These are phyloP conservation scores for Sutorius eximius DNA, from an alignment of 1,284 basidiomycete genomes.

Conservation along the genomic window DNA sequence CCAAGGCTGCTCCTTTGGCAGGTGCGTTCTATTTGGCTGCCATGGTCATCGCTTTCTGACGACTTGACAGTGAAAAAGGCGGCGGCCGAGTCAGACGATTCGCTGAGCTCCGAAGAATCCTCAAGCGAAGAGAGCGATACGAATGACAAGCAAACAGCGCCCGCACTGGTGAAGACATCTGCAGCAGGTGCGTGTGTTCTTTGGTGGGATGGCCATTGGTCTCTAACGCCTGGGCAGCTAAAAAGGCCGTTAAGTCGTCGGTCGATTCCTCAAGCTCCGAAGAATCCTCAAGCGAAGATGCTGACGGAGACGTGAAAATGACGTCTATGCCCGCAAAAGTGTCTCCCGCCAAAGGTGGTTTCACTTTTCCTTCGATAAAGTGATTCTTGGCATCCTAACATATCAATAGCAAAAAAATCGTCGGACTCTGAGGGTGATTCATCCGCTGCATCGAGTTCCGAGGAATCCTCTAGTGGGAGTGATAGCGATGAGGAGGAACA, in stretches of 20 bases:
- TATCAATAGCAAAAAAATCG: neutral
- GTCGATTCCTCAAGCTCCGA: constrained; percentile 18
- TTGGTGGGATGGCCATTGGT: accelerated
- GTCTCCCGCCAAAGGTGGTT: constrained; percentile 2
- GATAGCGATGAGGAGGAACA: constrained; percentile 30
- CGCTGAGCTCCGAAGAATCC: constrained; percentile 15
- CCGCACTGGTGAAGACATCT: neutral
- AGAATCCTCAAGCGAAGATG: constrained; percentile 18
- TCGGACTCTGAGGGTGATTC: constrained; percentile 2
- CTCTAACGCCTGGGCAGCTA: constrained; percentile 1
- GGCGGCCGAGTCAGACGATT: neutral
- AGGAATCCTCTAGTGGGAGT: constrained; percentile 19
- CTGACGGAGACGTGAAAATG: constrained; percentile 3
- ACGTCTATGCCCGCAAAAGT: neutral
- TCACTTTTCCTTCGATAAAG: neutral
- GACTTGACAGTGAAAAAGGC: neutral
- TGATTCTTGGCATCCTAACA: neutral
- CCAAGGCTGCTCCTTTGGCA: neutral
- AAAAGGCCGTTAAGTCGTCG: constrained; percentile 1
- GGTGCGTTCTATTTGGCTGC: neutral
- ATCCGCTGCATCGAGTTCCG: constrained; percentile 12
- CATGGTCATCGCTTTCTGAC: too few relatives aligned
- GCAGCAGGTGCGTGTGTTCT: constrained; percentile 1
- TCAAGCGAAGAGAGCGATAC: neutral
- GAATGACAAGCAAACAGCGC: neutral